These are phyloP conservation scores for Gymnopus androsaceus DNA, from an alignment of 1,284 basidiomycete species.

Conservation along the genomic window DNA sequence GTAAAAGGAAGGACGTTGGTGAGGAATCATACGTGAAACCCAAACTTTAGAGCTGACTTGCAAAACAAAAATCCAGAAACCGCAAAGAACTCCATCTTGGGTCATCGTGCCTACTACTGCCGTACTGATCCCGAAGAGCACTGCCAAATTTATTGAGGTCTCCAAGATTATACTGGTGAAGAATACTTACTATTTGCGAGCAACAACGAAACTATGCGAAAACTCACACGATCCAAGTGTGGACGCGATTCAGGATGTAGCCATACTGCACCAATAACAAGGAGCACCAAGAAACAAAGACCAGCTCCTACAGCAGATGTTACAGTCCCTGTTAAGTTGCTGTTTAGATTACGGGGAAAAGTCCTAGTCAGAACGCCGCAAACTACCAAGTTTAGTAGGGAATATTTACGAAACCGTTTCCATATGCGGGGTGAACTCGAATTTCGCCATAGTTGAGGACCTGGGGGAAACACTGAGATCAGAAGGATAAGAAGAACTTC, in stretches of 20 bases:
- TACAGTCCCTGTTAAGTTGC: slow-evolving; percentile 22
- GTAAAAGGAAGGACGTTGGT: not conserved
- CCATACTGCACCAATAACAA: slow-evolving; percentile 19
- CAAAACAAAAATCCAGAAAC: slow-evolving; percentile 24
- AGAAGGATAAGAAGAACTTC: no score
- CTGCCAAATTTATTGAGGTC: no score
- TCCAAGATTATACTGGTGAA: slow-evolving; percentile 22
- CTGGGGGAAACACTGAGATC: no score
- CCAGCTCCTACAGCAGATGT: slow-evolving; percentile 24
- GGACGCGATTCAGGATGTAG: slow-evolving; percentile 19
- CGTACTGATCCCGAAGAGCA: slow-evolving; percentile 20
- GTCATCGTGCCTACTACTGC: slow-evolving; percentile 21
- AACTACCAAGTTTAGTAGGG: not conserved
- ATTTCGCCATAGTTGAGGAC: slow-evolving; percentile 4
- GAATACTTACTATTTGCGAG: not conserved
- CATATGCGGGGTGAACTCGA: slow-evolving; percentile 18
- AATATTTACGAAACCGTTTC: slow-evolving; percentile 17
- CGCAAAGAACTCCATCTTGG: slow-evolving; percentile 19
- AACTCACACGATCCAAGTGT: slow-evolving; percentile 24
- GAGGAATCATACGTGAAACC: not conserved
- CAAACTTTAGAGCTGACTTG: slow-evolving; percentile 16
- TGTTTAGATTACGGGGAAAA: slow-evolving; percentile 6
- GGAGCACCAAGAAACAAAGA: slow-evolving; percentile 23
- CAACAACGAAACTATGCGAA: slow-evolving; percentile 21
- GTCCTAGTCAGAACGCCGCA: not conserved